A percentile compares a stretch with the other conserved stretches of the same genome.
These are phyloP conservation scores for Monosporascus cannonballus DNA, from an alignment of 2,329 filamentous ascomycete genomes.

Conservation along the genomic window DNA sequence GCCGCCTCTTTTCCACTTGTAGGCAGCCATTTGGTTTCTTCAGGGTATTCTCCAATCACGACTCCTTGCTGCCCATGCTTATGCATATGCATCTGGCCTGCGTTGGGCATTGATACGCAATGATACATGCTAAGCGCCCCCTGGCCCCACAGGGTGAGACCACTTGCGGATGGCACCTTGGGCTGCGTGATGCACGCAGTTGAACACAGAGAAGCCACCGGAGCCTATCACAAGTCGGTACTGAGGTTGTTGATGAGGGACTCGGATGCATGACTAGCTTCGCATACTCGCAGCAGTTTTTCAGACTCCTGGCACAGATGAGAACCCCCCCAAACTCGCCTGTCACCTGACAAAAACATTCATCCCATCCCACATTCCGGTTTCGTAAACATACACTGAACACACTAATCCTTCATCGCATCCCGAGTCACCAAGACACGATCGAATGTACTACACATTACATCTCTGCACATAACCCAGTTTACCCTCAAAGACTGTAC, in stretches of 20 bases:
- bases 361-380: neutral
- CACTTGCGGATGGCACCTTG: neutral
- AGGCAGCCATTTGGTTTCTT: neutral
- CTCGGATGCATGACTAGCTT: neutral
- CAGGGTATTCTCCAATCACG: neutral
- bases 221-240: neutral
- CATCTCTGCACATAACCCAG: neutral
- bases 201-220: neutral
- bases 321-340: neutral
- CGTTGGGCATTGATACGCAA: neutral
- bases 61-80: neutral
- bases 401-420: neutral
- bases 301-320: neutral
- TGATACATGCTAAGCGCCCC: neutral
- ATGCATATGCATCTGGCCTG: neutral
- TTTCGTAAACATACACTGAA: neutral
- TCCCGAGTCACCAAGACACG: neutral
- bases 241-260: neutral
- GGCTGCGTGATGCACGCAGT: neutral
- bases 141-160: neutral
- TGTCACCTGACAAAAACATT: neutral
- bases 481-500: too few species aligned
- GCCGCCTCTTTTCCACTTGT: neutral
- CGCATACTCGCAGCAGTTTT: neutral
- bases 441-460: too few species aligned